Base-by-base conservation (phyloP, 2,329 filamentous ascomycete species). In the Colletotrichum sp. region DNA sequence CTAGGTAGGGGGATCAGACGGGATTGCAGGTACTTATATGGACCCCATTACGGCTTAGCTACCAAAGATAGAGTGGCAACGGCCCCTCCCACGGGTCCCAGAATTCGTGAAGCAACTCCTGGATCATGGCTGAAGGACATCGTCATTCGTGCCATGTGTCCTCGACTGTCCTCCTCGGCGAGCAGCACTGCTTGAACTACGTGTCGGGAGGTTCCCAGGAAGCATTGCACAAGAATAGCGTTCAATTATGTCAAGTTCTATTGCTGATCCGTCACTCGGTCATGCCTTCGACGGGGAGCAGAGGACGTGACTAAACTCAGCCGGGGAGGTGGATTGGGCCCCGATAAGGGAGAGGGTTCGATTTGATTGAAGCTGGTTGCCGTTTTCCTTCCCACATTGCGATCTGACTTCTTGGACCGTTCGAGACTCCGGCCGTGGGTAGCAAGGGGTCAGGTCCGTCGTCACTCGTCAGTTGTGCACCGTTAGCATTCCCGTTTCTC, bases 41-140 rank as follows among this genome's bases (percentile, higher is more conserved):
- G 38, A n/a, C 36, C 66, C 66, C 28, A 38, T 73, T 64, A 36
- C 30, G 68, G 68, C 55, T n/a, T 71, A 71, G 68, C 68, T 66
- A 62, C 52, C 61, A 71, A 74, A 74, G 69, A 74, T 71, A 55
- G 72, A 72, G 72, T 74, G 72, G 72, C 72, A 65, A 71, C 52
- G 18, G 68, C 34, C 28, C 59, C 36, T 38, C 36, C 59, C 8
- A 5, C 18, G 32, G 32, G 65, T 34, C 28, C 71, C 66, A 56
- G 59, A 18, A 36, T 70, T 58, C 71, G 24, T 56, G 61, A 71
- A 74, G 34, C 72, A 36, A 21, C 38, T 65, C 48, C 68, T 74
- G 72, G 68, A 52, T 65, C 36, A 74, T 61, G 71, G 61, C 68
- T 66, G 68, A 66, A 71, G 72, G 67, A 61, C 38, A 66, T 71